Conservation (phyloP, 768 basidiomycete species). For the Lactifluus echinatus region DNA sequence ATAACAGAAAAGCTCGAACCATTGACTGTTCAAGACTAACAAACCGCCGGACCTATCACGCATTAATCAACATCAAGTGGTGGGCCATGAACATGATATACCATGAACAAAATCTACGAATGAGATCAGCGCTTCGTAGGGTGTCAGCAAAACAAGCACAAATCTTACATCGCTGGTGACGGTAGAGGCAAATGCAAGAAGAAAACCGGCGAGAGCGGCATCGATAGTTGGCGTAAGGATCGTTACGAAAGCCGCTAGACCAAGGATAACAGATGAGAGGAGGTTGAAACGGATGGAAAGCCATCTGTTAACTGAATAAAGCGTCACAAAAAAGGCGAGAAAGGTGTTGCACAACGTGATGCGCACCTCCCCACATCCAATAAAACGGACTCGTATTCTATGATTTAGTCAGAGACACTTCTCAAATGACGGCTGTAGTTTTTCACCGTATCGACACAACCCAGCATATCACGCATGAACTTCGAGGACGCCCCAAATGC, state of each 20-base stretch:
- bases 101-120: conserved; percentile 31
- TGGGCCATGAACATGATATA: neutral
- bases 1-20: conserved; percentile 36
- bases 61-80: conserved; percentile 3
- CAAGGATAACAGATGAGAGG: conserved; percentile 61
- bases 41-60: conserved; percentile 56
- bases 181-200: conserved; percentile 73
- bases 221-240: conserved; percentile 62
- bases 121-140: conserved; percentile 20
- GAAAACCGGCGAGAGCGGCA: conserved; percentile 80
- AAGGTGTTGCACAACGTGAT: neutral
- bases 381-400: conserved; percentile 67
- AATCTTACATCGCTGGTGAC: conserved; percentile 58
- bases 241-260: conserved; percentile 59
- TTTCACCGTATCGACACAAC: conserved; percentile 61
- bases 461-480: conserved; percentile 76
- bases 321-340: neutral
- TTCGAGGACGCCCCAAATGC: conserved; percentile 86
- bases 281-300: conserved; percentile 81
- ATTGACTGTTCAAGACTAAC: conserved; percentile 88
- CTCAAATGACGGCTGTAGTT: neutral
- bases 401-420: neutral
- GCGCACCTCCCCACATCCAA: conserved; percentile 82
- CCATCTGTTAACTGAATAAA: conserved; percentile 74
- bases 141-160: neutral